Percentiles rank a stretch among this genome's conserved stretches.
These are phyloP conservation scores for Nicotiana otophora DNA, from an alignment of 257 asterid genomes.

Conservation along the genomic window DNA sequence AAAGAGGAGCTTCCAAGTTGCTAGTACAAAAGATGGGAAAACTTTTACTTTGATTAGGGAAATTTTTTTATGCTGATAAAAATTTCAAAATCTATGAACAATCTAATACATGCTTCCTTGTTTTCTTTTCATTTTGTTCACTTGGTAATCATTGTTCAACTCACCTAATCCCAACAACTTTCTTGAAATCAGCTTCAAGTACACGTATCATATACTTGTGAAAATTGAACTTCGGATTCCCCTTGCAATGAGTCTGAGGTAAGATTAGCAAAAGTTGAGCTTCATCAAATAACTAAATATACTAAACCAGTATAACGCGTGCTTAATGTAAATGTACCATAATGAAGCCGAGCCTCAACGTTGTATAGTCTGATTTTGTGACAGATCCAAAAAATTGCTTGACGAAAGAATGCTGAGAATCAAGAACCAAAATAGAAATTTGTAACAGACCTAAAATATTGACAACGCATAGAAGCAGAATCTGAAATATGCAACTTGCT, in stretches of 20 bases:
- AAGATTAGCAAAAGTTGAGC: neutral
- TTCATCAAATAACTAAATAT: neutral
- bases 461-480: neutral
- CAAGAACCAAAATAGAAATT: neutral
- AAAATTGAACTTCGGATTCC: slow-evolving; percentile 26
- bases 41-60: neutral
- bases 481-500: neutral
- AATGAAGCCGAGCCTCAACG: slow-evolving; percentile 30
- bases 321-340: slow-evolving; percentile 10
- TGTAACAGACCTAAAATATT: neutral
- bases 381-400: slow-evolving; percentile 35
- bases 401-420: slow-evolving; percentile 25
- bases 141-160: neutral
- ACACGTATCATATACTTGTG: slow-evolving; percentile 37
- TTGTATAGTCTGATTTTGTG: slow-evolving; percentile 26
- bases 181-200: slow-evolving; percentile 33
- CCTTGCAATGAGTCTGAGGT: slow-evolving; percentile 23
- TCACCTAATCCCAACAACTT: slow-evolving; percentile 40
- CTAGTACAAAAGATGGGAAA: neutral
- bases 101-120: neutral
- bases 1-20: neutral
- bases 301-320: neutral
- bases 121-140: neutral
- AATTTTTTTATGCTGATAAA: neutral
- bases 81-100: neutral